phyloP scores from a whole-genome alignment of 1,284 basidiomycete species.

The Stereum hirsutum region DNA sequence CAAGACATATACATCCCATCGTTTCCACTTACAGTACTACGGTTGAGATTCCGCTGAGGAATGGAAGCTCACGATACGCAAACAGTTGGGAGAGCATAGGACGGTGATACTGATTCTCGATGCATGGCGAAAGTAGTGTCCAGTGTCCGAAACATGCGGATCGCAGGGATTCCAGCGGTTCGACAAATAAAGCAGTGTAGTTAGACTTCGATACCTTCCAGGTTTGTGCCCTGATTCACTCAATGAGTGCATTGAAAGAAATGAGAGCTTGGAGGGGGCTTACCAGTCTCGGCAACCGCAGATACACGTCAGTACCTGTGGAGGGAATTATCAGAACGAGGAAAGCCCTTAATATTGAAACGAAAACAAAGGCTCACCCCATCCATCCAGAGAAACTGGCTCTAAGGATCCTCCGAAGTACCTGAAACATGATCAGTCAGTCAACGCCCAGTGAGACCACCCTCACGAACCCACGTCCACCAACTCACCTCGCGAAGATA shows the following conservation, averaged over 20 bases:
- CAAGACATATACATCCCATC: too few species aligned
- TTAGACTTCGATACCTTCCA: conserved; percentile 74
- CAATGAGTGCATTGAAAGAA: not conserved
- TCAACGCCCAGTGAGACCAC: too few species aligned
- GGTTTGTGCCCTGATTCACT: conserved; percentile 61
- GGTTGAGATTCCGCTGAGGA: too few species aligned
- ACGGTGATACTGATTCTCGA: too few species aligned
- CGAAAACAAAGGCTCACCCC: conserved; percentile 37
- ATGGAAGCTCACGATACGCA: too few species aligned
- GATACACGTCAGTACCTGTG: conserved; percentile 72
- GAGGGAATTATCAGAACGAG: not conserved
- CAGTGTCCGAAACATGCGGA: too few species aligned
- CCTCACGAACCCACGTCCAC: too few species aligned
- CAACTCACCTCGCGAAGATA: conserved; percentile 66
- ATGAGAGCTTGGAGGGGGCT: conserved; percentile 16
- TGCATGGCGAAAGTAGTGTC: too few species aligned
- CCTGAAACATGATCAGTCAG: conserved; percentile 21
- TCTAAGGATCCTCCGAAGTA: conserved; percentile 80
- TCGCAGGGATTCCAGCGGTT: too few species aligned
- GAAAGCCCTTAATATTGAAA: not conserved
- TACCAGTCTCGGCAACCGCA: conserved; percentile 76
- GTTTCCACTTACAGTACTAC: too few species aligned
- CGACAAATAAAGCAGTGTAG: too few species aligned
- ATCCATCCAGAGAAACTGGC: conserved; percentile 76
- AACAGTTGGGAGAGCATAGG: too few species aligned